phyloP scores from a whole-genome alignment of 75 land plant species.

The Gnetum montanum region DNA sequence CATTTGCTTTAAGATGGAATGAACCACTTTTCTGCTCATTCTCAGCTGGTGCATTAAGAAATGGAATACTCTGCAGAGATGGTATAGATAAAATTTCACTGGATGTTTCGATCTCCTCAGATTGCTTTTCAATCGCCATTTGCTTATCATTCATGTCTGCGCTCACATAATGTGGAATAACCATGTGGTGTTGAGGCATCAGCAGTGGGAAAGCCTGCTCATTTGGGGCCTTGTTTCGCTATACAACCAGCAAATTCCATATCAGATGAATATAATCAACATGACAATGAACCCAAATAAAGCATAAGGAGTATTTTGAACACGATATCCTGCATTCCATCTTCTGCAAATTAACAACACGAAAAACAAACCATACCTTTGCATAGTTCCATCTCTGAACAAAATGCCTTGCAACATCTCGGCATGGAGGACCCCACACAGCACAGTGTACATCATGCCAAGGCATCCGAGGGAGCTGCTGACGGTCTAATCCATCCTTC shows the following conservation, averaged over 20 bases:
- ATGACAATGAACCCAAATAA: not conserved
- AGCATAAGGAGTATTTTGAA: constrained; percentile 2
- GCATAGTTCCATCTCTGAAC: constrained; percentile 99
- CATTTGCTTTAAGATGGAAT: constrained; percentile 19
- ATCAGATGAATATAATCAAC: not conserved
- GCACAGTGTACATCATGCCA: constrained; percentile 99
- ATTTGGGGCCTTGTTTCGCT: constrained; percentile 95
- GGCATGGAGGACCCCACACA: constrained; percentile 97
- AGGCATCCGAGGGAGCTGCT: constrained; percentile 91
- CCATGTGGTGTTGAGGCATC: constrained; percentile 99
- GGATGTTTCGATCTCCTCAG: no score
- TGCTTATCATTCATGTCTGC: no score
- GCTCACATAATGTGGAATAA: constrained; percentile 88
- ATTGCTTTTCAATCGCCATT: no score
- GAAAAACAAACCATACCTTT: constrained; percentile 38
- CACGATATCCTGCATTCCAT: not conserved
- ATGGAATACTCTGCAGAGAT: constrained; percentile 70
- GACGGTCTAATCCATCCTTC: constrained; percentile 90
- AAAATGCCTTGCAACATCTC: constrained; percentile 95
- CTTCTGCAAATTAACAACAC: no score
- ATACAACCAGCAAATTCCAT: constrained; percentile 1
- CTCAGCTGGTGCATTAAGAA: constrained; percentile 66
- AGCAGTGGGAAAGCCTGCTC: constrained; percentile 86
- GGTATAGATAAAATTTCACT: no score
- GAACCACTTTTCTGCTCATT: constrained; percentile 17